phyloP scores from a whole-genome alignment of 2,329 filamentous ascomycete species.

The Myriosclerotinia scirpicola region DNA sequence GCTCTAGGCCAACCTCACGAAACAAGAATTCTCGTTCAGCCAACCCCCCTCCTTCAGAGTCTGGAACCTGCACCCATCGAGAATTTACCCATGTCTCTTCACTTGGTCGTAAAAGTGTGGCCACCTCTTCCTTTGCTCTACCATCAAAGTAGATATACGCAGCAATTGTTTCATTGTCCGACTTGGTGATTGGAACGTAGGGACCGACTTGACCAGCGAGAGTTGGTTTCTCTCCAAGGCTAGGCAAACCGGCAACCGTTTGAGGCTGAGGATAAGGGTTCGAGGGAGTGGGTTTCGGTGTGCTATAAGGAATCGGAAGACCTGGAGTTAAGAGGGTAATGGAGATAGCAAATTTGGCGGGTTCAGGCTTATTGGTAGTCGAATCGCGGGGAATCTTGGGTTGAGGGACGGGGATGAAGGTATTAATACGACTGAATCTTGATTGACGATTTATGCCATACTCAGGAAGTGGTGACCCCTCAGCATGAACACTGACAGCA shows the following conservation, averaged over 20 bases:
- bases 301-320: constrained; percentile 88
- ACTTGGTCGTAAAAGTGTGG: constrained; percentile 84
- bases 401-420: constrained; percentile 93
- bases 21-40: constrained; percentile 97
- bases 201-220: constrained; percentile 65
- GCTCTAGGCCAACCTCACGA: constrained; percentile 90
- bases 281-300: constrained; percentile 73
- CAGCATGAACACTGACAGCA: constrained; percentile 91
- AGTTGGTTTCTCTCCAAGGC: constrained; percentile 52
- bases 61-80: constrained; percentile 92
- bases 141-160: constrained; percentile 99
- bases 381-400: constrained; percentile 69
- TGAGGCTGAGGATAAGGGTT: constrained; percentile 81
- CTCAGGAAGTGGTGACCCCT: constrained; percentile 79
- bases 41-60: constrained; percentile 86
- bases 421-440: constrained; percentile 86
- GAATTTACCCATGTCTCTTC: constrained; percentile 99
- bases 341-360: constrained; percentile 95
- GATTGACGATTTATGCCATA: constrained; percentile 94
- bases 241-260: constrained; percentile 71
- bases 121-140: constrained; percentile 91
- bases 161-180: constrained; percentile 93
- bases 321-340: constrained; percentile 91
- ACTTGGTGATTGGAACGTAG: constrained; percentile 89
- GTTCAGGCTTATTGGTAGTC: constrained; percentile 73